Evolutionary conservation across 2,329 filamentous ascomycete species (phyloP).

Genomic region (Aspergillus fructus): DNA sequence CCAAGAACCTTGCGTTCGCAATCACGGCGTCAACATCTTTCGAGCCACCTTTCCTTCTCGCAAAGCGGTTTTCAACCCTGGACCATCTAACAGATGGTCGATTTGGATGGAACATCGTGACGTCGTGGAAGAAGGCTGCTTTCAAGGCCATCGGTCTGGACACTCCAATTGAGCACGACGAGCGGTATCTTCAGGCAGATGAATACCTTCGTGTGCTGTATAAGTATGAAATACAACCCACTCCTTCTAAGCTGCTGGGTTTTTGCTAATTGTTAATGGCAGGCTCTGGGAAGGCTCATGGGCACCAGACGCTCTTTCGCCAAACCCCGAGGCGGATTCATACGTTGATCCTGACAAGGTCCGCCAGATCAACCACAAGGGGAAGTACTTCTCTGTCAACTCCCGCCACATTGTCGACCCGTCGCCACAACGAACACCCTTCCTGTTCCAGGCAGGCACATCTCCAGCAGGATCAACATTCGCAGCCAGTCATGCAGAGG

Average conservation of each 20-base stretch:
- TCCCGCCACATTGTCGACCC: constrained; percentile 54
- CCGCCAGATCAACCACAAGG: constrained; percentile 60
- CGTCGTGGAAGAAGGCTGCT: constrained; percentile 61
- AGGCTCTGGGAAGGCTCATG: constrained; percentile 58
- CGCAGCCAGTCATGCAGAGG: constrained; percentile 59
- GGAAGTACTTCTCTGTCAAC: constrained; percentile 53
- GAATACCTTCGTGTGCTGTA: constrained; percentile 63
- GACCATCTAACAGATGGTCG: constrained; percentile 63
- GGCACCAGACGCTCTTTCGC: constrained; percentile 57
- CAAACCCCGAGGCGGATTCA: constrained; percentile 54
- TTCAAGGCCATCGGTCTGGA: constrained; percentile 63
- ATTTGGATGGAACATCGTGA: constrained; percentile 68
- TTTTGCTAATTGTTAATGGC: not conserved
- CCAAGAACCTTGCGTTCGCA: constrained; percentile 62
- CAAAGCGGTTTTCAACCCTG: constrained; percentile 61
- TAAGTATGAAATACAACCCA: constrained; percentile 45
- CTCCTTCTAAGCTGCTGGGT: not conserved
- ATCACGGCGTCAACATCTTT: constrained; percentile 65
- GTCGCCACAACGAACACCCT: constrained; percentile 57
- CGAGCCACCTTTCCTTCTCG: constrained; percentile 61
- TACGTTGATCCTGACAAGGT: constrained; percentile 61
- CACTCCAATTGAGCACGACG: constrained; percentile 59
- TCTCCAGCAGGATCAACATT: constrained; percentile 58
- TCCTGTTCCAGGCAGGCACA: constrained; percentile 61
- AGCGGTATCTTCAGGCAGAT: constrained; percentile 61